Percentiles rank a stretch among this genome's conserved stretches.
Evolutionary conservation across 352 stramenopile genomes (phyloP).

Genomic region (Phytophthora cryptogea): DNA sequence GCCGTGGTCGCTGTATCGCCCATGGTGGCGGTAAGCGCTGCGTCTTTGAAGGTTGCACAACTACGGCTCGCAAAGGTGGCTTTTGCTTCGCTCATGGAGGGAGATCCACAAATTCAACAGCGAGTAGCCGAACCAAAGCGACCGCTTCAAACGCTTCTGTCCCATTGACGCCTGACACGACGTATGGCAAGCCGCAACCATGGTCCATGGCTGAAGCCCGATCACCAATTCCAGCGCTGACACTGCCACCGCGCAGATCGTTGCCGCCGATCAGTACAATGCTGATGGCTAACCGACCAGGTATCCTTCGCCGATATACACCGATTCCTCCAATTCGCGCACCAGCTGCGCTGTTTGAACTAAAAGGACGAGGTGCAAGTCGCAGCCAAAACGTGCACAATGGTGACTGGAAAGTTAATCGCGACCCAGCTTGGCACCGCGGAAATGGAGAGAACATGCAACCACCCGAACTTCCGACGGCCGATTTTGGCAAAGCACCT

Average conservation of each 20-base stretch:
- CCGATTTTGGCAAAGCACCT: constrained; percentile 1
- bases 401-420: constrained; percentile 11
- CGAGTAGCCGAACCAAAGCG: constrained; percentile 24
- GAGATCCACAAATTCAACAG: constrained; percentile 23
- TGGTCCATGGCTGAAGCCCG: constrained; percentile 17
- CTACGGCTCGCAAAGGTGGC: constrained; percentile 77
- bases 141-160: constrained; percentile 9
- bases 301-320: constrained; percentile 21
- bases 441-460: constrained; percentile 1
- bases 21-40: constrained; percentile 86
- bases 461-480: neutral
- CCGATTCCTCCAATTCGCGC: constrained; percentile 39
- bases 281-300: constrained; percentile 32
- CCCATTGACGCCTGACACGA: constrained; percentile 14
- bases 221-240: constrained; percentile 35
- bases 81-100: constrained; percentile 86
- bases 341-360: constrained; percentile 16
- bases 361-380: constrained; percentile 1
- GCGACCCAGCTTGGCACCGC: constrained; percentile 1
- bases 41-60: constrained; percentile 71
- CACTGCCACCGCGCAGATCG: constrained; percentile 29
- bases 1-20: constrained; percentile 81
- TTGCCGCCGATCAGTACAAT: constrained; percentile 39
- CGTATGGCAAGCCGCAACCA: constrained; percentile 9
- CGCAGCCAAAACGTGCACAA: constrained; percentile 5